Percentiles rank a stretch among this genome's conserved stretches.
These are phyloP conservation scores for Pezicula neosporulosa DNA, from an alignment of 2,329 filamentous ascomycete genomes.

Conservation along the genomic window DNA sequence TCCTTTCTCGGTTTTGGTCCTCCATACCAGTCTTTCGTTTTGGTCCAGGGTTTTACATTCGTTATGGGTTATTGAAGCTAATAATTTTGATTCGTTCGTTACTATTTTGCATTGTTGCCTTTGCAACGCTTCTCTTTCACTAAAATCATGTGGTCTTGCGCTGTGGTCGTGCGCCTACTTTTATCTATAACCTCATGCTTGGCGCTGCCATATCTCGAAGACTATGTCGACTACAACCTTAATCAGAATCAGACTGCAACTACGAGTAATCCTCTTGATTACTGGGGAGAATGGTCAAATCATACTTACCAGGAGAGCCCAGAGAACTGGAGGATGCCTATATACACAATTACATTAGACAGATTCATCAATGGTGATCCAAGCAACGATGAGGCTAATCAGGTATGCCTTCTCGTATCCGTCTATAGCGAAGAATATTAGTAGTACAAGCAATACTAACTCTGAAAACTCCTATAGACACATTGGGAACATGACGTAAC, in stretches of 20 bases:
- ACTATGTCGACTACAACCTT: conserved; percentile 52
- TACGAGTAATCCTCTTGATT: conserved; percentile 45
- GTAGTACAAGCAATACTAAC: too few species aligned
- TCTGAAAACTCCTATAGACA: conserved; percentile 28
- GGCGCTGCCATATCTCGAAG: conserved; percentile 41
- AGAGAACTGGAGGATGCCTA: conserved; percentile 60
- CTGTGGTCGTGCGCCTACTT: not conserved
- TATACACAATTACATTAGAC: conserved; percentile 63
- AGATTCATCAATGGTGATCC: conserved; percentile 63
- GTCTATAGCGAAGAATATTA: too few species aligned
- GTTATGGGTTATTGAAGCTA: too few species aligned
- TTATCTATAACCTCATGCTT: not conserved
- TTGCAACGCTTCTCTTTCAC: not conserved
- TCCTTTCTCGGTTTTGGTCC: too few species aligned
- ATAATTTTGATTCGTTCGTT: too few species aligned
- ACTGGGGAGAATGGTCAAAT: conserved; percentile 50
- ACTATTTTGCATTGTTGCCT: not conserved
- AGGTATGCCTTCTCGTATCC: conserved; percentile 7
- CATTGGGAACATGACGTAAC: conserved; percentile 56
- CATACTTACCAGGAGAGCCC: conserved; percentile 53
- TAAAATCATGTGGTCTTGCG: not conserved
- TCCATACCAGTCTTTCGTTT: too few species aligned
- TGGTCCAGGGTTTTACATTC: too few species aligned
- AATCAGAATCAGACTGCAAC: conserved; percentile 56
- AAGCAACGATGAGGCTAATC: conserved; percentile 59